These are phyloP conservation scores for Hemerocallis citrina DNA, from an alignment of 106 monocot species.

Conservation along the genomic window DNA sequence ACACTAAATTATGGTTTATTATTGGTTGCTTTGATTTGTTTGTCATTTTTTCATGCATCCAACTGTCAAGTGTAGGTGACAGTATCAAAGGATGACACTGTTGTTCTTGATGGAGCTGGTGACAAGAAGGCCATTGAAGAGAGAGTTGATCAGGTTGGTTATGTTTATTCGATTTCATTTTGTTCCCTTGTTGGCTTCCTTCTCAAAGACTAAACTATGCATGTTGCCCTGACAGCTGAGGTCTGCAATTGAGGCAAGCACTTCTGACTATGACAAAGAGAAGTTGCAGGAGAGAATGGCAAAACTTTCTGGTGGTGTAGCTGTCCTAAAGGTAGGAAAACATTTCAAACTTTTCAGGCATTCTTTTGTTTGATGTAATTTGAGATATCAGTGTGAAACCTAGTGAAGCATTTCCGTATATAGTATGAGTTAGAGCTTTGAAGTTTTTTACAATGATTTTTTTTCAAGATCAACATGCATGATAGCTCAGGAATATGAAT, in stretches of 20 bases:
- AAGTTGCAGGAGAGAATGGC: constrained; percentile 69
- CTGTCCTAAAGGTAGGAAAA: constrained; percentile 50
- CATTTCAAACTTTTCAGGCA: no score
- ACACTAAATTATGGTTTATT: neutral
- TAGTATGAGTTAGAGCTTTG: neutral
- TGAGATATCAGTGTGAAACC: neutral
- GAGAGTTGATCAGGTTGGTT: constrained; percentile 79
- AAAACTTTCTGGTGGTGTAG: constrained; percentile 76
- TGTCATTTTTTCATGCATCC: neutral
- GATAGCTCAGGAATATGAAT: no score
- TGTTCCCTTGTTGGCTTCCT: neutral
- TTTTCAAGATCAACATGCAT: no score
- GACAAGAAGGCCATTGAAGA: constrained; percentile 95
- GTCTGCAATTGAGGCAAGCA: constrained; percentile 47
- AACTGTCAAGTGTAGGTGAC: constrained; percentile 20
- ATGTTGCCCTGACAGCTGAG: constrained; percentile 27
- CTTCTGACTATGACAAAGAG: constrained; percentile 72
- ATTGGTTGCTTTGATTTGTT: neutral
- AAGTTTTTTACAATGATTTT: no score
- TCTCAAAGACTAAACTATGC: neutral
- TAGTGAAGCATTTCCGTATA: neutral
- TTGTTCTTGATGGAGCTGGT: constrained; percentile 91
- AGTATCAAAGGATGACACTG: constrained; percentile 93
- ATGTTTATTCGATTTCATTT: neutral
- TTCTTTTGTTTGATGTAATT: neutral